These are phyloP conservation scores for Fusarium sp. DNA, from an alignment of 2,329 filamentous ascomycete species.

Conservation along the genomic window DNA sequence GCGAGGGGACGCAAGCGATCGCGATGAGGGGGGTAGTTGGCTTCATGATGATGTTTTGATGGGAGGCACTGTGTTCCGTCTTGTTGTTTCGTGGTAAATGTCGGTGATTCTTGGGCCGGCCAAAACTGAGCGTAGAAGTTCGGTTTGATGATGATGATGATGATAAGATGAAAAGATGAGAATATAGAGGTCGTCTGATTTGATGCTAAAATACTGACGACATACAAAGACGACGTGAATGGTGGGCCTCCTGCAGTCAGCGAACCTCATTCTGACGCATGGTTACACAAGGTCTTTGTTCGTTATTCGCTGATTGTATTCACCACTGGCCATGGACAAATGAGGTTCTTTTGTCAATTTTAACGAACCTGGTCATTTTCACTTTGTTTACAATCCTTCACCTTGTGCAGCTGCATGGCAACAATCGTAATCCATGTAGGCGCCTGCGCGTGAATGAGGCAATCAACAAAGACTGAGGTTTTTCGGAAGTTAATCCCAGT, in stretches of 20 bases:
- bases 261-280: not conserved
- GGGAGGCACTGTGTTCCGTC: too few relatives aligned
- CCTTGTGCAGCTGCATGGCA: not conserved
- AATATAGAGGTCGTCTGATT: not conserved
- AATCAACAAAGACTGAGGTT: not conserved
- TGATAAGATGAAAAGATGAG: not conserved
- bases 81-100: not conserved
- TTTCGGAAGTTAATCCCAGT: too few relatives aligned
- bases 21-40: not conserved
- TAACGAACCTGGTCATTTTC: not conserved
- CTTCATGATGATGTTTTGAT: not conserved
- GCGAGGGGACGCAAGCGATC: not conserved
- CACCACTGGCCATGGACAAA: not conserved
- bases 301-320: not conserved
- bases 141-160: not conserved
- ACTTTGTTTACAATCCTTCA: not conserved
- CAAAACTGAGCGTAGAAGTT: not conserved
- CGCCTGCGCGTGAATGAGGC: not conserved
- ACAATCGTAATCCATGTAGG: not conserved
- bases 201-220: not conserved
- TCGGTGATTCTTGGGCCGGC: not conserved
- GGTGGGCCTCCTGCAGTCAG: not conserved
- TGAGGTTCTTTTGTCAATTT: not conserved
- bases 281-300: not conserved
- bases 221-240: not conserved